These are phyloP conservation scores for Calocybe gangraenosa DNA, from an alignment of 768 basidiomycete species.

Conservation along the genomic window DNA sequence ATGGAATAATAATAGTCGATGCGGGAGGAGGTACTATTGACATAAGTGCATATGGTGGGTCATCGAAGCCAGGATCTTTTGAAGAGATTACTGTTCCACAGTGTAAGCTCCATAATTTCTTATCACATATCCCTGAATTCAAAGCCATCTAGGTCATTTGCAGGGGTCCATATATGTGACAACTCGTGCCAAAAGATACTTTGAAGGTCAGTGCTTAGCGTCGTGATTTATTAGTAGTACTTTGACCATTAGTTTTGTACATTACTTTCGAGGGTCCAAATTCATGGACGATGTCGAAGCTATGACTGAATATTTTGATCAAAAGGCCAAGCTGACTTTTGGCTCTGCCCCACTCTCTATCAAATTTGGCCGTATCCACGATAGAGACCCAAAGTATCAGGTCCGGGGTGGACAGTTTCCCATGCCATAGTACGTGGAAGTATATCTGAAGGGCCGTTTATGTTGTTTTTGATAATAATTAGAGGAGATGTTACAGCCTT, in stretches of 20 bases:
- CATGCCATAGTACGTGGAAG: conserved; percentile 27
- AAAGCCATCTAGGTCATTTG: conserved; percentile 26
- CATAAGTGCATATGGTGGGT: conserved; percentile 48
- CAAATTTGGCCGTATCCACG: conserved; percentile 39
- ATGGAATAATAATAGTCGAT: conserved; percentile 53
- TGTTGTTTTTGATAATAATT: background rate
- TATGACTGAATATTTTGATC: conserved; percentile 44
- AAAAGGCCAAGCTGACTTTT: conserved; percentile 43
- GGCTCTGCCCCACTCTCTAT: conserved; percentile 38
- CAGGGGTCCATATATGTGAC: conserved; percentile 40
- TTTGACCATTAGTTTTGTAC: too few relatives aligned
- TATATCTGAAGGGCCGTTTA: background rate
- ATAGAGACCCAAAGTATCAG: conserved; percentile 32
- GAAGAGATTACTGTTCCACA: conserved; percentile 33
- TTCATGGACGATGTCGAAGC: conserved; percentile 36
- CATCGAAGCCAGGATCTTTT: conserved; percentile 8
- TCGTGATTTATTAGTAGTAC: too few relatives aligned
- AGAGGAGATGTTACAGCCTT: conserved; percentile 14
- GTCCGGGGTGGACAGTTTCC: conserved; percentile 46
- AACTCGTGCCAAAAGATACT: conserved; percentile 25
- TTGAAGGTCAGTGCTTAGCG: conserved; percentile 22
- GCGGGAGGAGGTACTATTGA: conserved; percentile 64
- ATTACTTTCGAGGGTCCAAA: conserved; percentile 18
- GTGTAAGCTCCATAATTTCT: conserved; percentile 20
- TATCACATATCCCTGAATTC: background rate